Conservation (phyloP, 768 basidiomycete genomes). For the Leucosporidium scottii region DNA sequence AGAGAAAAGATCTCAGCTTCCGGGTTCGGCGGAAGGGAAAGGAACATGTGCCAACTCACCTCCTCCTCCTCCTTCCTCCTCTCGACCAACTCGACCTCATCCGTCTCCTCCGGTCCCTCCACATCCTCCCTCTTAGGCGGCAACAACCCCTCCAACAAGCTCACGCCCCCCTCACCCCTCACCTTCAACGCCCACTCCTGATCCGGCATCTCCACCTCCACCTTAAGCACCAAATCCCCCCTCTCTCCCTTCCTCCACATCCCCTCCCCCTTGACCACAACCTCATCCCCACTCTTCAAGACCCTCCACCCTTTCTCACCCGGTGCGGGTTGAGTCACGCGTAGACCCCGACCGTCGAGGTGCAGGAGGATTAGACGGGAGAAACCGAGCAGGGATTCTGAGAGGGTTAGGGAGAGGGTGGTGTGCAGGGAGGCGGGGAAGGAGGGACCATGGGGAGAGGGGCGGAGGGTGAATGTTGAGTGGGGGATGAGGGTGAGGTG, state of each 20-base stretch:
- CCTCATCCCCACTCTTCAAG: conserved; percentile 64
- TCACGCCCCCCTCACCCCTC: conserved; percentile 54
- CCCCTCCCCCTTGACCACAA: conserved; percentile 73
- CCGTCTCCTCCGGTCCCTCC: background rate
- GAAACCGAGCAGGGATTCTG: conserved; percentile 93
- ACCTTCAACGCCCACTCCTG: conserved; percentile 61
- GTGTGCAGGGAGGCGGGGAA: conserved; percentile 64
- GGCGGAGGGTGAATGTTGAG: conserved; percentile 64
- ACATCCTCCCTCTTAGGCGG: conserved; percentile 71
- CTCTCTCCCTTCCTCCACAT: conserved; percentile 72
- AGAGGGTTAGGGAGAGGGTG: conserved; percentile 75
- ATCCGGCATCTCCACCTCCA: conserved; percentile 83
- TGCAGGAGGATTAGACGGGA: conserved; percentile 82
- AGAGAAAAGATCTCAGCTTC: too few relatives aligned
- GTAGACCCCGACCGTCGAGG: conserved; percentile 85
- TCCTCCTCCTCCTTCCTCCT: background rate
- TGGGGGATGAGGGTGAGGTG: conserved; percentile 62
- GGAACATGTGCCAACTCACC: too few relatives aligned
- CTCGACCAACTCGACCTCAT: background rate
- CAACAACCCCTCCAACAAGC: conserved; percentile 61
- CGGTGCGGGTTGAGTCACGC: conserved; percentile 58
- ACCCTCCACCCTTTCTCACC: conserved; percentile 54
- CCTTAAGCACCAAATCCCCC: conserved; percentile 74
- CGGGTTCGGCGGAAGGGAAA: too few relatives aligned
- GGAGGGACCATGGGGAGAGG: conserved; percentile 44